Evolutionary conservation across 805 yeast genomes (phyloP), one percentile per base, ranked within the genome.

Genomic region (Pichia heedii): DNA sequence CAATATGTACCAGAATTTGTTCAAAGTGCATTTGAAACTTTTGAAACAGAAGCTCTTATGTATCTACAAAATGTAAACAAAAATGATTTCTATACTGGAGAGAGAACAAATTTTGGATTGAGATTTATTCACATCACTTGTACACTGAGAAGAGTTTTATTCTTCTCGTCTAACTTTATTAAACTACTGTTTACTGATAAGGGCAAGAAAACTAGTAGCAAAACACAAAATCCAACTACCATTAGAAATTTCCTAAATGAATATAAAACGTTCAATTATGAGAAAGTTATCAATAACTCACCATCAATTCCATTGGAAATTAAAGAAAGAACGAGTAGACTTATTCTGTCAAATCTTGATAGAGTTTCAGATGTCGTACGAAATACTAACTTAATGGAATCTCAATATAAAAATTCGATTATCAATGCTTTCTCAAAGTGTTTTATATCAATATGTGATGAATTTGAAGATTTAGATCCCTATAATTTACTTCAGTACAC

Each of bases 1-100:
- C 82, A 77, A 47, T 65, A 62, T n/a, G 70, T 81, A 5, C 85
- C 88, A 3, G 63, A 63, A 1, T 70, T 71, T 12, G 79, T 79
- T n/a, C 55, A 76, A 27, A 58, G 57, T 4, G 77, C 76, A 37
- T 66, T 86, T 47, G 74, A 73, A 39, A 67, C 69, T n/a, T 65
- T 86, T 41, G 65, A 79, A 4, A 56, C 62, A 13, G 62, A 70
- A 10, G 76, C 71, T 54, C 65, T 76, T 2, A 70, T 68, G 2
- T 3, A 13, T 13, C 6, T 29, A 2, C 32, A 15, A 10, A 9
- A 29, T n/a, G n/a, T n/a, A 29, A 9, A 15, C 9, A 29, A 29
- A 29, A 29, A 29, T 12, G 15, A 13, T 13, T 5, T 29, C 6
- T 29, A 13, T 16, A 13, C 18, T 13, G 32, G 15, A 13, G 13